Evolutionary conservation across 345 rosid species (phyloP), one percentile per base, ranked within the genome.

Genomic region (Citrus inodora): DNA sequence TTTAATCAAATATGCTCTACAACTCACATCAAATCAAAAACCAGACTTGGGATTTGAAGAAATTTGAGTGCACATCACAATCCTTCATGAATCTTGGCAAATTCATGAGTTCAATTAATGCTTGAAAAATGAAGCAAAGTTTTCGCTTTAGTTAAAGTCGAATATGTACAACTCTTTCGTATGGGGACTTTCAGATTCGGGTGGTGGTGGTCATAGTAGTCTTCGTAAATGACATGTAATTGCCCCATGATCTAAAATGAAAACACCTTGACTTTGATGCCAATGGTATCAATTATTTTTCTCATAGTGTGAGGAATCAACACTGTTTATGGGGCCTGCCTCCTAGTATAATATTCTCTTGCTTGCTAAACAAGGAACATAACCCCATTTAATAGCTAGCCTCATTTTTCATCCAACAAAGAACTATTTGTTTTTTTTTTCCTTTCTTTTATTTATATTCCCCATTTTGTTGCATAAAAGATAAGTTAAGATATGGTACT

Each of bases 251-350:
- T 38, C 28, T 33, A 72, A 40, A 40, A 51, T 53, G 10, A 62
- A 17, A 74, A 58, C 9, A 55, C 79, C 73, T 76, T 67, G 79
- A 76, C 73, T 76, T 76, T 67, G 66, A 76, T 55, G 79, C 35
- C 65, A 13, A 55, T 16, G 71, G 71, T n/a, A 76, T 66, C 68
- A 24, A 74, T 38, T 61, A 1, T 42, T 30, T 62, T 62, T 21
- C 21, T 76, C 22, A 17, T 17, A 1, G 7, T 53, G 22, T 53
- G 7, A 51, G 53, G 78, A 76, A 76, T 65, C 78, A 65, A 51
- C 58, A 19, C 61, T 22, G 22, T 75, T 65, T 67, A 11, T 25
- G 55, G 66, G 56, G 11, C 70, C 70, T 56, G 24, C 69, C 27
- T 28, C 2, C 48, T 10, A 27, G 14, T 66, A 14, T 35, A 9